These are phyloP conservation scores for Penicillium samsonianum DNA, from an alignment of 495 filamentous ascomycete genomes.

Conservation along the genomic window DNA sequence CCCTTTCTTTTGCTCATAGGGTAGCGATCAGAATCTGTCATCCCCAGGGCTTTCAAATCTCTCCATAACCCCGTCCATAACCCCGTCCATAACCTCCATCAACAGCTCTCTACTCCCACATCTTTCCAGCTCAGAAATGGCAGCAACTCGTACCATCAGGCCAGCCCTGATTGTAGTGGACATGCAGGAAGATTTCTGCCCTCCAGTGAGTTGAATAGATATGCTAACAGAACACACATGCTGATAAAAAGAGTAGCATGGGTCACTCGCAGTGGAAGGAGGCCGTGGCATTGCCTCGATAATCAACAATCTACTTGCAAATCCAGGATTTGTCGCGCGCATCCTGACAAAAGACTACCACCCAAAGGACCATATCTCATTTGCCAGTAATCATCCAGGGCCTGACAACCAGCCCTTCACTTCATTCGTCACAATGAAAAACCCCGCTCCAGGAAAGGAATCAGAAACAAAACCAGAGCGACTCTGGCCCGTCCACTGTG, in stretches of 20 bases:
- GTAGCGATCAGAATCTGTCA: background rate
- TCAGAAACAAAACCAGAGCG: constrained; percentile 63
- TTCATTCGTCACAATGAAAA: constrained; percentile 61
- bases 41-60: background rate
- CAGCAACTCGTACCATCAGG: constrained; percentile 9
- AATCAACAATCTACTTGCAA: constrained; percentile 73
- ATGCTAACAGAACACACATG: constrained; percentile 3
- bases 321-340: constrained; percentile 67
- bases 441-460: constrained; percentile 61
- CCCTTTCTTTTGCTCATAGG: background rate
- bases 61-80: background rate
- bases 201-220: constrained; percentile 58
- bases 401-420: constrained; percentile 67
- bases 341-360: constrained; percentile 92
- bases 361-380: constrained; percentile 82
- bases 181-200: constrained; percentile 96
- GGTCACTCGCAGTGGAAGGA: constrained; percentile 73
- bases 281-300: constrained; percentile 67
- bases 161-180: constrained; percentile 75
- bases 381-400: constrained; percentile 73
- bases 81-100: background rate
- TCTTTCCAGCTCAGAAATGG: constrained; percentile 14
- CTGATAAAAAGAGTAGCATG: constrained; percentile 56
- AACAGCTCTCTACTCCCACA: background rate
- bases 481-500: constrained; percentile 90